phyloP scores from a whole-genome alignment of 2,329 filamentous ascomycete species.

The Dactylellina haptotyla region DNA sequence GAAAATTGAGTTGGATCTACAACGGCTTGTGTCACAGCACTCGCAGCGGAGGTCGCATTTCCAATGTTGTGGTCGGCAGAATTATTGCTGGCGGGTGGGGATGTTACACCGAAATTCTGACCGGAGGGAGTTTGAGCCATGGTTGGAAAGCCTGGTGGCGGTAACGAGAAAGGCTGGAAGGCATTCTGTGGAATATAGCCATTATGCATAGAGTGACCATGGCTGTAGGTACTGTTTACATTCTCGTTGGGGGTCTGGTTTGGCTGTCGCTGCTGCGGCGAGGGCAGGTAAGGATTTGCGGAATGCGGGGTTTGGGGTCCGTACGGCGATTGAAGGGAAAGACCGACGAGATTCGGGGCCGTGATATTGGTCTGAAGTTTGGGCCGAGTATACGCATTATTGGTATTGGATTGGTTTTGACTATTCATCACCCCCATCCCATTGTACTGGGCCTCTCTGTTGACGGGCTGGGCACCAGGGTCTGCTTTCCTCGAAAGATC shows the following conservation, averaged over 20 bases:
- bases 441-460: slow-evolving; percentile 41
- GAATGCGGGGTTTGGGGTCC: slow-evolving; percentile 55
- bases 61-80: slow-evolving; percentile 57
- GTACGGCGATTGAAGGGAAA: slow-evolving; percentile 57
- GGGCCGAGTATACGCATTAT: slow-evolving; percentile 42
- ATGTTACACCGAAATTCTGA: slow-evolving; percentile 61
- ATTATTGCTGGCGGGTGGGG: slow-evolving; percentile 60
- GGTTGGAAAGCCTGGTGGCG: slow-evolving; percentile 57
- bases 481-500: slow-evolving; percentile 42
- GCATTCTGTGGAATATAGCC: slow-evolving; percentile 60
- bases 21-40: slow-evolving; percentile 63
- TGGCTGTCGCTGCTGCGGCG: slow-evolving; percentile 48
- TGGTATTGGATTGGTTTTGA: slow-evolving; percentile 26
- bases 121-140: slow-evolving; percentile 55
- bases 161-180: slow-evolving; percentile 58
- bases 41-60: slow-evolving; percentile 61
- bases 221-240: slow-evolving; percentile 47
- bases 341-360: slow-evolving; percentile 56
- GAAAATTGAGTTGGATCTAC: slow-evolving; percentile 64
- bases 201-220: slow-evolving; percentile 58
- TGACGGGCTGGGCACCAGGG: slow-evolving; percentile 11
- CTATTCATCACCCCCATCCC: slow-evolving; percentile 34
- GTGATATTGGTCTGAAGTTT: slow-evolving; percentile 57
- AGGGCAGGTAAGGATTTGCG: slow-evolving; percentile 54
- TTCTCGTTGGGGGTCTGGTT: slow-evolving; percentile 45